phyloP scores from a whole-genome alignment of 805 yeast species.

The Lachancea sp. region DNA sequence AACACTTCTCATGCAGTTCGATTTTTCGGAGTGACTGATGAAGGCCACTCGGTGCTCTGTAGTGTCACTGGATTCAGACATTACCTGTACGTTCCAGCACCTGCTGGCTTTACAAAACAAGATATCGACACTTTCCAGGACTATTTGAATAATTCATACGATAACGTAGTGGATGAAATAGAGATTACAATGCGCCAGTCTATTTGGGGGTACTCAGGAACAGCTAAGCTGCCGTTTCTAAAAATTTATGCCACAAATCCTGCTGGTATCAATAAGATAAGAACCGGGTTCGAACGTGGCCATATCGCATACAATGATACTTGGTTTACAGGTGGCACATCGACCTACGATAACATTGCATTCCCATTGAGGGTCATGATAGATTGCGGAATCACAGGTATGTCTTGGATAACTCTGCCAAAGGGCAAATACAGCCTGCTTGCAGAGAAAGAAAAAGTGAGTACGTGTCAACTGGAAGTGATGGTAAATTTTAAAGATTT shows the following conservation, averaged over 20 bases:
- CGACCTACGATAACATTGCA: slow-evolving; percentile 86
- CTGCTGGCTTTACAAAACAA: slow-evolving; percentile 58
- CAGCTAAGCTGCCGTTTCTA: slow-evolving; percentile 68
- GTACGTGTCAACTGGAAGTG: slow-evolving; percentile 85
- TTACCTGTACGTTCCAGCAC: slow-evolving; percentile 88
- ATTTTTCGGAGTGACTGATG: slow-evolving; percentile 86
- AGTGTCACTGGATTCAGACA: slow-evolving; percentile 85
- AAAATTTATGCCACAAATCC: slow-evolving; percentile 66
- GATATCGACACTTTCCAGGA: slow-evolving; percentile 44
- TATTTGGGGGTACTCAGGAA: slow-evolving; percentile 90
- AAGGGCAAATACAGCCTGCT: slow-evolving; percentile 55
- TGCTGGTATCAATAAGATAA: slow-evolving; percentile 55
- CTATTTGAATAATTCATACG: slow-evolving; percentile 41
- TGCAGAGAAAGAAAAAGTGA: slow-evolving; percentile 38
- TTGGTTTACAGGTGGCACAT: slow-evolving; percentile 53
- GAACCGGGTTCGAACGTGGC: slow-evolving; percentile 82
- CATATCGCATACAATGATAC: slow-evolving; percentile 58
- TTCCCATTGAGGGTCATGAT: slow-evolving; percentile 83
- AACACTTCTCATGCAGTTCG: slow-evolving; percentile 54
- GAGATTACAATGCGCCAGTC: slow-evolving; percentile 71
- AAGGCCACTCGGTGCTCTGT: slow-evolving; percentile 85
- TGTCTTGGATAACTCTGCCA: slow-evolving; percentile 96
- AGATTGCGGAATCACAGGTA: slow-evolving; percentile 87
- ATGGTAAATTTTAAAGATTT: slow-evolving; percentile 60
- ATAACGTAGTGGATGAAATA: slow-evolving; percentile 55